Evolutionary conservation across 129 eudicot species (phyloP).

Genomic region (Oenanthe sinensis): DNA sequence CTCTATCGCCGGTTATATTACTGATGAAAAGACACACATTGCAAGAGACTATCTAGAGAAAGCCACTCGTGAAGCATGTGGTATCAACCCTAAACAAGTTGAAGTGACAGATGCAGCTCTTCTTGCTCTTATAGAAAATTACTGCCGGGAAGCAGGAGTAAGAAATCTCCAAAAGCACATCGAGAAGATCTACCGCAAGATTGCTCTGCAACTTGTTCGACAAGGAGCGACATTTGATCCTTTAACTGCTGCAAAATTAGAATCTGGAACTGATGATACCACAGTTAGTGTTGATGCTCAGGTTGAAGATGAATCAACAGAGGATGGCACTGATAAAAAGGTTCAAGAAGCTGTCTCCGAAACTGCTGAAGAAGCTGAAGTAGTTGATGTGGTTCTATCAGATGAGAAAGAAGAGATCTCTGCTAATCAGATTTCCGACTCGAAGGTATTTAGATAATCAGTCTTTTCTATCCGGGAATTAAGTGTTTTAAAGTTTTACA

Average conservation of each 20-base stretch:
- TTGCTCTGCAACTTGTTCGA: conserved; percentile 82
- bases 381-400: conserved; percentile 23
- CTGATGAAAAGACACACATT: conserved; percentile 98
- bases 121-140: conserved; percentile 86
- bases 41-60: conserved; percentile 95
- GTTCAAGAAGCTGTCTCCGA: conserved; percentile 25
- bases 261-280: conserved; percentile 22
- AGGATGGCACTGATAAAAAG: conserved; percentile 9
- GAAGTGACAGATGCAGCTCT: conserved; percentile 89
- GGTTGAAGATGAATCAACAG: conserved; percentile 19
- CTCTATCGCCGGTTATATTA: conserved; percentile 89
- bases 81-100: conserved; percentile 91
- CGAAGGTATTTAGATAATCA: conserved; percentile 26
- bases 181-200: conserved; percentile 98
- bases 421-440: conserved; percentile 16
- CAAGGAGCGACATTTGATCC: conserved; percentile 46
- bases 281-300: conserved; percentile 3
- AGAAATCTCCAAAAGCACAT: conserved; percentile 96
- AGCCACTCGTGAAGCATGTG: conserved; percentile 89
- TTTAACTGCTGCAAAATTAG: conserved; percentile 17
- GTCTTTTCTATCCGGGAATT: neutral
- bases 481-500: neutral
- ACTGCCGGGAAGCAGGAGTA: conserved; percentile 98
- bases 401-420: conserved; percentile 16
- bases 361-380: conserved; percentile 48